Evolutionary conservation across 345 rosid species (phyloP).

Genomic region (Populus nigra): DNA sequence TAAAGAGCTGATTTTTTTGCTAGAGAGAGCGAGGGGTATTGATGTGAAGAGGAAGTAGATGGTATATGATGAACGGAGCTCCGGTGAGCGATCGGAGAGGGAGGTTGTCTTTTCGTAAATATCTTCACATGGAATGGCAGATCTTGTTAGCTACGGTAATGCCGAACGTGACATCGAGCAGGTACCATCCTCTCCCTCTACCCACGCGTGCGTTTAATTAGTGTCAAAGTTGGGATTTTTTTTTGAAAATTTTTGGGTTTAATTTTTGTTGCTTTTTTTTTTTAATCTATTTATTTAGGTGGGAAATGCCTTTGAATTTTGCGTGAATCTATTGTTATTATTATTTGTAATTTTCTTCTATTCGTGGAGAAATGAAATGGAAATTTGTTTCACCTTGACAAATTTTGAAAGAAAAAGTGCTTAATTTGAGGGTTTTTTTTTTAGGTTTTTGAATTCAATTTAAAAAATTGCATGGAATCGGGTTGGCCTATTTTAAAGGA

Average conservation of each 20-base stretch:
- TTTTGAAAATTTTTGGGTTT: not conserved
- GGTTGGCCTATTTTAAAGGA: not conserved
- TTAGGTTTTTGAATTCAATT: not conserved
- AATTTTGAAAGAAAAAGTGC: not conserved
- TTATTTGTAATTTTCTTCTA: not conserved
- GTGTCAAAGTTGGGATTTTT: not conserved
- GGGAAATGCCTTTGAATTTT: not conserved
- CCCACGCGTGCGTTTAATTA: not conserved
- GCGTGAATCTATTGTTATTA: not conserved
- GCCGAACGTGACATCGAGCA: conserved; percentile 79
- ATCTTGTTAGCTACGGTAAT: conserved; percentile 89
- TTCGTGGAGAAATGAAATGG: not conserved
- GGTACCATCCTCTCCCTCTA: conserved; percentile 36
- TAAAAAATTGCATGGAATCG: not conserved
- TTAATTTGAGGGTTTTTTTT: not conserved
- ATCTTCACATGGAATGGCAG: conserved; percentile 98
- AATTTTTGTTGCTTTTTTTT: not conserved
- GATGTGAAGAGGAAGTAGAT: conserved; percentile 23
- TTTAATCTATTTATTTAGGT: not conserved
- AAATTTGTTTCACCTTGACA: not conserved
- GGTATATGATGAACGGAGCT: conserved; percentile 83
- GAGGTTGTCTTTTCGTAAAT: conserved; percentile 58
- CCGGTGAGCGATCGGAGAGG: conserved; percentile 74
- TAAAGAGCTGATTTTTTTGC: not conserved
- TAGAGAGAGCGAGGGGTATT: not conserved